Evolutionary conservation across 1,139 yeast genomes (phyloP), one percentile per base, ranked within the genome.

Genomic region (Protomyces arabidopsidicola): DNA sequence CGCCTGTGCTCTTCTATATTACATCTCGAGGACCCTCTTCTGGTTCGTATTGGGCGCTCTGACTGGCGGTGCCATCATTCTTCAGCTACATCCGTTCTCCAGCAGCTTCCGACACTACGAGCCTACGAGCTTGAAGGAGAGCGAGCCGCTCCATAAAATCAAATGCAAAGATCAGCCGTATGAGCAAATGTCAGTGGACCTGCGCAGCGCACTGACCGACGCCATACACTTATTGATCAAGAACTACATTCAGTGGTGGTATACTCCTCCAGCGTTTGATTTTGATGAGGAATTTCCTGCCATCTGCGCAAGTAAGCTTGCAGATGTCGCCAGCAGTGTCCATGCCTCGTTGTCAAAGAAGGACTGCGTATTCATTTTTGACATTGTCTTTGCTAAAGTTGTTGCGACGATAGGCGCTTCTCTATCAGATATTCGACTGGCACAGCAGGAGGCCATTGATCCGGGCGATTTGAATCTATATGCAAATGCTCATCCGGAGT

Each of bases 231-330:
- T 16, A 3, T 12, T 58, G n/a, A 52, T 58, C n/a, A 51, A 31
- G 35, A 50, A 58, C 45, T 58, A 58, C 24, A 45, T 58, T 6
- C 39, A 27, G 4, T 58, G 62, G 62, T 58, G 62, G 62, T 58
- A 58, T 52, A 14, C 20, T 12, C 61, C 61, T 3, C 62, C 62
- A 5, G 42, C 22, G 5, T 58, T 58, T 20, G 42, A 54, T 3
- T 18, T 39, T 12, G 62, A 58, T 4, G 52, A 38, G 20, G 16
- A 18, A 18, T 58, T 58, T 27, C 62, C 62, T 6, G 42, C 20
- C 20, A 16, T 12, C n/a, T 58, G 62, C 20, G 18, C 53, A 34
- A 24, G n/a, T 5, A 39, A 34, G n/a, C 48, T 58, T 34, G 27
- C 27, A 48, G 34, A 52, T 18, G 16, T 45, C 10, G 20, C 45